Conservation (phyloP, 2,329 filamentous ascomycete species). For the Monilinia fructigena region DNA sequence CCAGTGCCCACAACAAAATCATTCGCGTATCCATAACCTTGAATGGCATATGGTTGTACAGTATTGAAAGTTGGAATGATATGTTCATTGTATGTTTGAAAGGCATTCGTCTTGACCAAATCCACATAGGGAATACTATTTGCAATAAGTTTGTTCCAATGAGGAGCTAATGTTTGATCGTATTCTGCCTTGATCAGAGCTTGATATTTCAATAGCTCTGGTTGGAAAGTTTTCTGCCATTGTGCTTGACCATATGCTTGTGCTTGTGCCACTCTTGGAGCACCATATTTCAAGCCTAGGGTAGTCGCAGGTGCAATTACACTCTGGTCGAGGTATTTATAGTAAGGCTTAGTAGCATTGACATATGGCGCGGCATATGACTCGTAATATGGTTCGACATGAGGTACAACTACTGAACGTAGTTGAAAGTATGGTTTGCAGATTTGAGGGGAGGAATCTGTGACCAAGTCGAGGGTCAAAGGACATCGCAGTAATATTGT, state of each 20-base stretch:
- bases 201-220: slow-evolving; percentile 68
- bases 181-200: slow-evolving; percentile 64
- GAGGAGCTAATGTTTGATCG: slow-evolving; percentile 66
- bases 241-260: slow-evolving; percentile 65
- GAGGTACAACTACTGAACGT: slow-evolving; percentile 64
- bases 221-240: slow-evolving; percentile 77
- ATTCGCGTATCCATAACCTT: slow-evolving; percentile 65
- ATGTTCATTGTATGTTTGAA: slow-evolving; percentile 69
- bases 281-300: slow-evolving; percentile 70
- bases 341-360: slow-evolving; percentile 74
- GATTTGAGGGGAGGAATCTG: slow-evolving; percentile 68
- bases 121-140: slow-evolving; percentile 70
- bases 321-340: slow-evolving; percentile 57
- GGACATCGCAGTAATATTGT: slow-evolving; percentile 84
- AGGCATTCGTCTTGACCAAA: slow-evolving; percentile 59
- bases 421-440: slow-evolving; percentile 79
- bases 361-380: slow-evolving; percentile 82
- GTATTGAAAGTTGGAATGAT: slow-evolving; percentile 73
- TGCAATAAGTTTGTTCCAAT: slow-evolving; percentile 62
- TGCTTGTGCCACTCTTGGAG: slow-evolving; percentile 67
- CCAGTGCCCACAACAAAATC: slow-evolving; percentile 67
- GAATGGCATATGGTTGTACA: slow-evolving; percentile 70
- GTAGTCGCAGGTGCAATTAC: slow-evolving; percentile 67
- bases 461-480: slow-evolving; percentile 62
- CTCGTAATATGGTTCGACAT: slow-evolving; percentile 82